Base-by-base conservation (phyloP, 768 basidiomycete species). In the Fomitopsis pulvina region DNA sequence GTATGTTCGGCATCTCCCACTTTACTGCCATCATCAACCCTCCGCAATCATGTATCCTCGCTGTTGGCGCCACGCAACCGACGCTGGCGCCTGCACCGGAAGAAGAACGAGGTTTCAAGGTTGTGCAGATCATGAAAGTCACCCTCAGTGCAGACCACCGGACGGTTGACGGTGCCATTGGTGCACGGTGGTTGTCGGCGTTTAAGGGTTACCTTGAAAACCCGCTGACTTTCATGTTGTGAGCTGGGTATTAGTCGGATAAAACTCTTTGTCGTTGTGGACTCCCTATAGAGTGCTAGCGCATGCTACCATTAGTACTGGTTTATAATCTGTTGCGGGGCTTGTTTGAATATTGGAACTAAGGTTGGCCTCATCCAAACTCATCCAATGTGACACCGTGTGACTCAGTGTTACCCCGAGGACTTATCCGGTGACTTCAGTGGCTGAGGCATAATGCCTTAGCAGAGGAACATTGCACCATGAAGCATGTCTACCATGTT, bases 1-100 rank as follows among this genome's bases (percentile, higher is more conserved):
- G 96, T 70, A 99, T 99, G 96, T 96, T 78, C 64, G 94, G 88
- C 54, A 80, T 97, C 62, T 80, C 83, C 48, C 87, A 93, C 70
- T 99, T 99, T 70, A 97, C 94, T 12, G 96, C 96, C 41, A 98
- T 99, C 73, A 95, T 99, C 80, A 99, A 99, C 77, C 83, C 88
- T 12, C 96, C 96, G 22, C 96, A 98, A 69, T 90, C 92, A 41
- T 97, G 94, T 71, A 99, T 98, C 62, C 85, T 99, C 53, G 96
- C 96, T 40, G 82, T 98, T 59, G 94, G 96, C 29, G 78, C 84
- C 18, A 92, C 92, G 16, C 78, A 83, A 65, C 78, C 89, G n/a
- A 87, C 85, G 47, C 72, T 98, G 14, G 83, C 93, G 18, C 86
- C 90, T 28, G 92, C 91, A 21, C 81, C 86, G 0, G 86, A 91